Percentiles rank a stretch among this genome's conserved stretches.
Evolutionary conservation across 106 monocot species (phyloP).

Genomic region (Apostasia shenzhenica): DNA sequence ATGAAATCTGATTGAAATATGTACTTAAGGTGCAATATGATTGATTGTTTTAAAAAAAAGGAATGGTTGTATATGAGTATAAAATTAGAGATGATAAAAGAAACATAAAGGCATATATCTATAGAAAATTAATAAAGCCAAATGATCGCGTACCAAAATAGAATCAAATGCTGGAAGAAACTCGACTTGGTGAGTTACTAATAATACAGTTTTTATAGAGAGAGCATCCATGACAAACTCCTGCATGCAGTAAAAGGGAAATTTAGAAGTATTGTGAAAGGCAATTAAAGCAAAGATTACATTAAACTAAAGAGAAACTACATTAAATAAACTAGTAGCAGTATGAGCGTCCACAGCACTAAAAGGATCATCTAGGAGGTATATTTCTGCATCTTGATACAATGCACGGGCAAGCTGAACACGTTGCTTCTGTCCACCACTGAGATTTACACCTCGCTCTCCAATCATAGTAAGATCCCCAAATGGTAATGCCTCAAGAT

Average conservation of each 20-base stretch:
- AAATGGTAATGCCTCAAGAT: constrained; percentile 66
- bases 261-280: neutral
- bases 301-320: neutral
- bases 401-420: constrained; percentile 88
- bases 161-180: constrained; percentile 56
- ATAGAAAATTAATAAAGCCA: neutral
- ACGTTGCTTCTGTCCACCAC: constrained; percentile 95
- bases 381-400: constrained; percentile 80
- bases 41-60: too few species aligned
- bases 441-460: constrained; percentile 84
- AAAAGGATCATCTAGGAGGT: constrained; percentile 89
- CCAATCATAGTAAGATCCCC: constrained; percentile 91
- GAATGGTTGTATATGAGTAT: too few species aligned
- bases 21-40: too few species aligned
- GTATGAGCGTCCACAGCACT: constrained; percentile 97
- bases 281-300: neutral
- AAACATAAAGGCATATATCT: too few species aligned
- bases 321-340: constrained; percentile 46
- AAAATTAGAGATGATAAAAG: too few species aligned
- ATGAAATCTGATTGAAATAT: too few species aligned
- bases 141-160: constrained; percentile 31
- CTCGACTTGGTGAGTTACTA: constrained; percentile 71
- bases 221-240: constrained; percentile 47
- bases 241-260: constrained; percentile 17
- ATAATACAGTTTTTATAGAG: constrained; percentile 39